Percentiles rank a stretch among this genome's conserved stretches.
Conservation (phyloP, 257 asterid genomes). For the Marsdenia floribunda region DNA sequence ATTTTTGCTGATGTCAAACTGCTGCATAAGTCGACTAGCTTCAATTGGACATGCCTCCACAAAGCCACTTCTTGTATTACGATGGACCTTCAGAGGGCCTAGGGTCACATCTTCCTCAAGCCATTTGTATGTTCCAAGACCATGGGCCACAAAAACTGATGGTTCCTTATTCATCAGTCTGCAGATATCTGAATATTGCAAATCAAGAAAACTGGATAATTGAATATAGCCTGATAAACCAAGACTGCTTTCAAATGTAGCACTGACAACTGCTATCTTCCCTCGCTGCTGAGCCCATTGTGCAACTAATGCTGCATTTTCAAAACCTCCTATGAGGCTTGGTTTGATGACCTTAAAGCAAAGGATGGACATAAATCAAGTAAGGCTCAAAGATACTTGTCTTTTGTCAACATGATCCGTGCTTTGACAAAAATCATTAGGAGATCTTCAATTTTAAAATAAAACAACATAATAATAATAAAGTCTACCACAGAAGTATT, state of each 20-base stretch:
- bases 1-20: conserved; percentile 45
- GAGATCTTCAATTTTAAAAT: too few relatives aligned
- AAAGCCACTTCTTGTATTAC: conserved; percentile 40
- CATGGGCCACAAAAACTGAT: conserved; percentile 48
- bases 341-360: conserved; percentile 87
- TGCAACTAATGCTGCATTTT: conserved; percentile 69
- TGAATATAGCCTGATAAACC: conserved; percentile 80
- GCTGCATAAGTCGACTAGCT: conserved; percentile 60
- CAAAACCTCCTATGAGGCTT: conserved; percentile 86
- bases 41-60: conserved; percentile 58
- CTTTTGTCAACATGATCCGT: not conserved
- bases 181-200: conserved; percentile 55
- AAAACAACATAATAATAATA: not conserved
- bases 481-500: too few relatives aligned
- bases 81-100: conserved; percentile 41
- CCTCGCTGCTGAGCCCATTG: conserved; percentile 93
- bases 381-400: conserved; percentile 1
- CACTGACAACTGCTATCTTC: conserved; percentile 76
- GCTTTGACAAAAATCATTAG: not conserved
- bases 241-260: conserved; percentile 80
- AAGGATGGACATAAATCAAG: conserved; percentile 3
- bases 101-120: conserved; percentile 62
- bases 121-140: conserved; percentile 95
- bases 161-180: conserved; percentile 42
- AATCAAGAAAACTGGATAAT: conserved; percentile 65